These are phyloP conservation scores for Schoenoplectus triqueter DNA, from an alignment of 202 grass and related monocot species.

Conservation along the genomic window DNA sequence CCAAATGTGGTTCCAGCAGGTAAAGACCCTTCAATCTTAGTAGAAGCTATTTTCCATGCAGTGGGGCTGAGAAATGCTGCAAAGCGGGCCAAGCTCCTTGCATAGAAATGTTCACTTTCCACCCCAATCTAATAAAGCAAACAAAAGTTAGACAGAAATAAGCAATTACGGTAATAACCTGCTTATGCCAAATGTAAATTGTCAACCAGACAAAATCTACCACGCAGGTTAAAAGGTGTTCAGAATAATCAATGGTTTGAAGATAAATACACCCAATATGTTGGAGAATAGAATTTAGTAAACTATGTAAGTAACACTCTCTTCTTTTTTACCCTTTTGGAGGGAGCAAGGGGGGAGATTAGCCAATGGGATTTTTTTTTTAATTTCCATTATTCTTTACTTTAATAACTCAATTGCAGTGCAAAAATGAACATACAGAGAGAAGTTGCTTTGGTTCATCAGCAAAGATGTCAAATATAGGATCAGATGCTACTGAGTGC, in stretches of 20 bases:
- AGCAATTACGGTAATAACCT: constrained; percentile 35
- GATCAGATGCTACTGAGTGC: constrained; percentile 48
- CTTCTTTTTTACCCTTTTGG: no score
- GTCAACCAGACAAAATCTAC: not conserved
- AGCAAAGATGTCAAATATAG: constrained; percentile 60
- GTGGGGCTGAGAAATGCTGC: constrained; percentile 67
- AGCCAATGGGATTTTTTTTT: not conserved
- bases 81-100: constrained; percentile 95
- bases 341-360: no score
- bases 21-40: constrained; percentile 70
- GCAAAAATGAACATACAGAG: constrained; percentile 58
- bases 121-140: constrained; percentile 66
- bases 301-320: not conserved
- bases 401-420: not conserved
- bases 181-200: not conserved
- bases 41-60: constrained; percentile 83
- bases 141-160: constrained; percentile 41
- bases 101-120: constrained; percentile 72
- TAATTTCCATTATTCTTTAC: not conserved
- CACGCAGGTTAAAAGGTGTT: not conserved
- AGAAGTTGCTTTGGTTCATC: constrained; percentile 62
- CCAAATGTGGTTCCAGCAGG: constrained; percentile 82
- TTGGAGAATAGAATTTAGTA: not conserved
- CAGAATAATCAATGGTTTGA: not conserved
- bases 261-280: not conserved